Base-by-base conservation (phyloP, 768 basidiomycete species). In the Trametes cinnabarina region DNA sequence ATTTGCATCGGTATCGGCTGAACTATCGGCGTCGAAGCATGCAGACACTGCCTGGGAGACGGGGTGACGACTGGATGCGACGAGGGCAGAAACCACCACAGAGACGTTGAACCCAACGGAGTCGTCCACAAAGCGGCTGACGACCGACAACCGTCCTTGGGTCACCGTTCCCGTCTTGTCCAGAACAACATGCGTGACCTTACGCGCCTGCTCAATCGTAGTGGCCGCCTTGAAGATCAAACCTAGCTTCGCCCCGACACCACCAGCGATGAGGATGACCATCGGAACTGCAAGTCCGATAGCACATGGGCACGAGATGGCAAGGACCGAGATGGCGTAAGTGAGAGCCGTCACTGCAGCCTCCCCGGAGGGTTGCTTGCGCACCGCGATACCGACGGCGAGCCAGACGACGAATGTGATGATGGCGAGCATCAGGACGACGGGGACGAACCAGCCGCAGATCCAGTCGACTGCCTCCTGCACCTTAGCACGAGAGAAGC, bases 141-240 rank as follows among this genome's bases (percentile, higher is more conserved):
- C 73, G 17, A 82, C 76, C 0, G 69, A 63, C 26, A 77, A 72
- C 50, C 73, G 63, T 11, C 79, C 79, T 44, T 68, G 61, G 1
- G 83, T 82, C 49, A 84, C 70, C 14, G 83, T 85, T 0, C 83
- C 83, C 0, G 83, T 85, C 73, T 86, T 86, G 71, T 86, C 84
- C 55, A 85, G 79, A 2, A 78, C 81, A 28, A 79, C 74, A 48
- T 74, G 72, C 32, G 74, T 70, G 51, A 79, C 69, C 43, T 73
- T 67, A n/a, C 74, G 72, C 10, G 78, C 75, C 20, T 66, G 67
- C 58, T 82, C 75, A 62, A 82, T 77, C 7, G 77, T 70, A 22
- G 73, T 71, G 8, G 74, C 63, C 22, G 66, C 66, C 64, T 72
- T 70, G 67, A 71, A 69, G 10, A 71, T 73, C 32, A 73, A 56